Conservation (phyloP, 2,329 filamentous ascomycete genomes). For the Cyphellophora attinorum region DNA sequence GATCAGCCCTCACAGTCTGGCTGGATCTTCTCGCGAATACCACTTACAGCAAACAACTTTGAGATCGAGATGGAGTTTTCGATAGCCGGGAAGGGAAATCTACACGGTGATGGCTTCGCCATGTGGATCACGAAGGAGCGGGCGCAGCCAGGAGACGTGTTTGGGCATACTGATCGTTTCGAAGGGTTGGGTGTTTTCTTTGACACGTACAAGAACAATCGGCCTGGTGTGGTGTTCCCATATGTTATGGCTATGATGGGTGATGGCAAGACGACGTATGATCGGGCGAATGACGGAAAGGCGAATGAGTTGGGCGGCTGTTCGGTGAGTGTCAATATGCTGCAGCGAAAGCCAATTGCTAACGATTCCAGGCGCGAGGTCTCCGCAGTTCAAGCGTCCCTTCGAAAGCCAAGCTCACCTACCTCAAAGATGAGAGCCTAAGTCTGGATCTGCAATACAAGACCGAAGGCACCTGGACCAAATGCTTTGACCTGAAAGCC, state of each 20-base stretch:
- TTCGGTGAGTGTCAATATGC: slow-evolving; percentile 47
- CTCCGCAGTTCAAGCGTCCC: slow-evolving; percentile 70
- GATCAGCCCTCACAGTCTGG: slow-evolving; percentile 85
- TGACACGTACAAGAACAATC: slow-evolving; percentile 99
- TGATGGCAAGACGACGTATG: slow-evolving; percentile 79
- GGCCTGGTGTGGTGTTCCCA: slow-evolving; percentile 88
- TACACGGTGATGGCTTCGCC: slow-evolving; percentile 93
- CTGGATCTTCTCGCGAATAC: slow-evolving; percentile 89
- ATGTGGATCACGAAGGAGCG: slow-evolving; percentile 97
- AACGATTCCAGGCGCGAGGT: slow-evolving; percentile 58
- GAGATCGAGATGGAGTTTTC: slow-evolving; percentile 95
- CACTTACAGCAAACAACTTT: slow-evolving; percentile 96
- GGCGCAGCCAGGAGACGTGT: slow-evolving; percentile 69
- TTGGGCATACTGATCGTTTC: slow-evolving; percentile 79
- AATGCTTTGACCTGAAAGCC: slow-evolving; percentile 66
- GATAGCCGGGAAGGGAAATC: slow-evolving; percentile 76
- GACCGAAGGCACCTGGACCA: slow-evolving; percentile 73
- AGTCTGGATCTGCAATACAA: slow-evolving; percentile 93
- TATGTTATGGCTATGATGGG: slow-evolving; percentile 98
- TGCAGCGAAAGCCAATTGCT: slow-evolving; percentile 2
- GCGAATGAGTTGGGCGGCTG: slow-evolving; percentile 86
- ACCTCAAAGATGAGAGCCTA: slow-evolving; percentile 92
- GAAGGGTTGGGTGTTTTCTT: slow-evolving; percentile 93
- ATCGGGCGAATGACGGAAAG: slow-evolving; percentile 92
- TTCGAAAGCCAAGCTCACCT: slow-evolving; percentile 80